Conservation (phyloP, 1,139 yeast species). For the Kodamaea alishanica region DNA sequence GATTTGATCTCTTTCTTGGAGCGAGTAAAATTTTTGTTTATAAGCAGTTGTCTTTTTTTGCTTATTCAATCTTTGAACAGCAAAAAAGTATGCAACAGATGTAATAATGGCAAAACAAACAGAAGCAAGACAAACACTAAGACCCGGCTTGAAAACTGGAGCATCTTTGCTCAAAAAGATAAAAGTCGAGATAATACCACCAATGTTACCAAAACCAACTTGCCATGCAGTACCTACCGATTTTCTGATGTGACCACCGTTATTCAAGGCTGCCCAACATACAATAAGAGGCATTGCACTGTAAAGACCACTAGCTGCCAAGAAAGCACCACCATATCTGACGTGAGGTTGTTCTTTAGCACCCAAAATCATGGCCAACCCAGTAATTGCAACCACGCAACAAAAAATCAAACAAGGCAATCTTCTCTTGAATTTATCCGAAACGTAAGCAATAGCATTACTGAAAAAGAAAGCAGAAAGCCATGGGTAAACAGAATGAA, state of each 20-base stretch:
- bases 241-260: slow-evolving; percentile 67
- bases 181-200: slow-evolving; percentile 73
- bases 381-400: slow-evolving; percentile 45
- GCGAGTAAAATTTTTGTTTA: slow-evolving; percentile 41
- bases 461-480: slow-evolving; percentile 56
- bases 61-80: slow-evolving; percentile 38
- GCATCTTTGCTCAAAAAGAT: slow-evolving; percentile 55
- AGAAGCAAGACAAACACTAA: slow-evolving; percentile 51
- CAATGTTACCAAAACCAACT: slow-evolving; percentile 79
- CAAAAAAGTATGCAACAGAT: slow-evolving; percentile 40
- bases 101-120: slow-evolving; percentile 48
- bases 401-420: slow-evolving; percentile 46
- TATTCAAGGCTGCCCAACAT: slow-evolving; percentile 68
- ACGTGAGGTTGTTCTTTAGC: slow-evolving; percentile 31
- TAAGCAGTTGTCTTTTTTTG: slow-evolving; percentile 36
- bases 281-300: slow-evolving; percentile 72
- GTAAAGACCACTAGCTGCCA: slow-evolving; percentile 62
- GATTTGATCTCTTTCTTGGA: slow-evolving; percentile 45
- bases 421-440: slow-evolving; percentile 48
- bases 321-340: slow-evolving; percentile 71
- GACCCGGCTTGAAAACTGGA: slow-evolving; percentile 57
- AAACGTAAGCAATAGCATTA: slow-evolving; percentile 43
- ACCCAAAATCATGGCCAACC: slow-evolving; percentile 52
- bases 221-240: slow-evolving; percentile 74
- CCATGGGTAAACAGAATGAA: slow-evolving; percentile 74